Percentiles rank a stretch among this genome's conserved stretches.
Evolutionary conservation across 2,329 filamentous ascomycete genomes (phyloP).

Genomic region (Pleurostoma richardsiae): DNA sequence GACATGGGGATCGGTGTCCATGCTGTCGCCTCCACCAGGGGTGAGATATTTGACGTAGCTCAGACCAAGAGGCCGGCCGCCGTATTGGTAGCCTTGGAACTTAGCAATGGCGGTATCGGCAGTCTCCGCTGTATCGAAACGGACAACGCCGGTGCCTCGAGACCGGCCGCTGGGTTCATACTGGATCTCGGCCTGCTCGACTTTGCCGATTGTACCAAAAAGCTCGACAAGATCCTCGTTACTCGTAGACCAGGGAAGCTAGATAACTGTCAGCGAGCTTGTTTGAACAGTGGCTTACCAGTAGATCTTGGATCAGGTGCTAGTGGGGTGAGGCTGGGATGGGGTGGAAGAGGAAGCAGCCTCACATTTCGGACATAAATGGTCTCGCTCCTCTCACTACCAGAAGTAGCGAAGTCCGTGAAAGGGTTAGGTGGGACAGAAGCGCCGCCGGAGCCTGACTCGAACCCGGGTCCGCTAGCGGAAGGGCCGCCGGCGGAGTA

Average conservation of each 20-base stretch:
- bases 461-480: slow-evolving; percentile 22
- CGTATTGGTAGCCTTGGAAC: slow-evolving; percentile 97
- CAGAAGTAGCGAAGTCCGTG: slow-evolving; percentile 85
- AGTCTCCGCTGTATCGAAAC: slow-evolving; percentile 77
- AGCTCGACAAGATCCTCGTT: slow-evolving; percentile 96
- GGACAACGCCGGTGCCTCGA: slow-evolving; percentile 91
- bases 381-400: slow-evolving; percentile 73
- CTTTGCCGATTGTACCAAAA: slow-evolving; percentile 96
- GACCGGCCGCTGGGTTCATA: slow-evolving; percentile 96
- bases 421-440: slow-evolving; percentile 76
- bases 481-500: slow-evolving; percentile 35
- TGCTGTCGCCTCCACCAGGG: slow-evolving; percentile 58
- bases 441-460: slow-evolving; percentile 28
- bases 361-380: slow-evolving; percentile 98
- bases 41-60: slow-evolving; percentile 91
- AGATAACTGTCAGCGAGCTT: slow-evolving; percentile 14
- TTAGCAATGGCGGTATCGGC: slow-evolving; percentile 94
- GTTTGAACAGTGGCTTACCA: too few relatives aligned
- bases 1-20: slow-evolving; percentile 75
- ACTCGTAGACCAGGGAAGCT: slow-evolving; percentile 98
- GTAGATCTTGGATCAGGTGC: neutral
- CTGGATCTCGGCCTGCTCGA: slow-evolving; percentile 98
- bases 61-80: slow-evolving; percentile 86
- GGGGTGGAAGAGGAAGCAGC: slow-evolving; percentile 13
- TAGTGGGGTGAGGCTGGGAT: neutral